Base-by-base conservation (phyloP, 2,329 filamentous ascomycete species). In the Trichoderma citrinoviride region DNA sequence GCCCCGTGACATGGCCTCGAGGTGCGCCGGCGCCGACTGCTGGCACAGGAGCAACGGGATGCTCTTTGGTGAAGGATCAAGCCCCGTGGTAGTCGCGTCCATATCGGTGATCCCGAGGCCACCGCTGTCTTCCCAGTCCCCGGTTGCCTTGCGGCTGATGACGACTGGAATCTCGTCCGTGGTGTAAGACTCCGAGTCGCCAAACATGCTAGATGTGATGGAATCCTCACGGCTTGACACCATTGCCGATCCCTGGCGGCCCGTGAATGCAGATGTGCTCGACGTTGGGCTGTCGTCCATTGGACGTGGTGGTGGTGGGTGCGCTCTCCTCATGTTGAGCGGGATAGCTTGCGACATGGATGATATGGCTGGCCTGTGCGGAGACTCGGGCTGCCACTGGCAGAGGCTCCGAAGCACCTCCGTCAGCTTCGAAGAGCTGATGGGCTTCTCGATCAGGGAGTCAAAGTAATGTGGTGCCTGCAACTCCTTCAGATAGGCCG, bases 381-480 rank as follows among this genome's bases (percentile, higher is more conserved):
- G 81, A 1, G 81, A 80, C 17, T 93, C 90, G 6, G 93, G 87
- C 73, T 94, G 96, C 95, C 95, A 99, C 72, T 96, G 91, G 73
- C 95, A 99, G 29, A 97, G 85, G 64, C 90, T 88, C 68, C 90
- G 90, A 69, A 99, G 82, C 0, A 95, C 92, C 73, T 99, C 93
- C 0, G 89, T 92, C 56, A 99, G 78, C 77, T 98, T 98, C 3
- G 91, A 90, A 49, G 92, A 89, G 44, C 94, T 98, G 41, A 96
- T 96, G 27, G 95, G 95, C 78, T 99, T 99, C 77, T 99, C 93
- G 60, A 99, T 92, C 58, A 99, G 82, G 1, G 91, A 92, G 75
- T 98, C 93, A 73, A 99, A 99, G 77, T 97, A 92, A 77, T 99
- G 94, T 3, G 92, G 92, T 66, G 93, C 93, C 70, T 95, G 93